phyloP scores from a whole-genome alignment of 83 land plant genomes.

The Picea engelmannii region DNA sequence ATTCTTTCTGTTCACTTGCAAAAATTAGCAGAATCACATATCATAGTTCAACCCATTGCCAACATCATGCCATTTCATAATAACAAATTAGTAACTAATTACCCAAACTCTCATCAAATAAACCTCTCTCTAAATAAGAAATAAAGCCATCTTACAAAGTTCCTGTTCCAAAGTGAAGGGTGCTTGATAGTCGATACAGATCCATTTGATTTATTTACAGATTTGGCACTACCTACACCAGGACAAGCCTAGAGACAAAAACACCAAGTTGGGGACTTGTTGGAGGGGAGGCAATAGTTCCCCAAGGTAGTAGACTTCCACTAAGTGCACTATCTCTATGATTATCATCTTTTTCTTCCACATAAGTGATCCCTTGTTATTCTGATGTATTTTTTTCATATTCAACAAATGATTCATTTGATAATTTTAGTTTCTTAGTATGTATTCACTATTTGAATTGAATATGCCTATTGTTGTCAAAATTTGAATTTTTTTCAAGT shows the following conservation, averaged over 20 bases:
- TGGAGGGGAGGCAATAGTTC: constrained; percentile 45
- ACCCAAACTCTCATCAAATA: no score
- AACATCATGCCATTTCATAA: no score
- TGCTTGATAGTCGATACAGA: constrained; percentile 51
- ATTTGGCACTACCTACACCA: constrained; percentile 32
- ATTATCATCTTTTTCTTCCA: constrained; percentile 20
- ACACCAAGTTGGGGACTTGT: constrained; percentile 38
- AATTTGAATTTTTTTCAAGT: no score
- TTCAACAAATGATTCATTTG: no score
- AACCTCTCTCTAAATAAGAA: no score
- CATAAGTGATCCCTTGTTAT: constrained; percentile 24
- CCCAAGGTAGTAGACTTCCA: constrained; percentile 20
- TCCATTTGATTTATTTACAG: constrained; percentile 34
- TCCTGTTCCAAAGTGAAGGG: constrained; percentile 73
- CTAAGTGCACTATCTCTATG: constrained; percentile 8
- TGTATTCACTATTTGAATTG: no score
- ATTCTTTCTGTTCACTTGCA: no score
- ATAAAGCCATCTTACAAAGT: constrained; percentile 24
- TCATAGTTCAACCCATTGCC: no score
- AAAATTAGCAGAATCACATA: no score
- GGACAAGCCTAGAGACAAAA: constrained; percentile 23
- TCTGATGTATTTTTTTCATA: neutral
- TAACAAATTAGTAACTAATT: no score
- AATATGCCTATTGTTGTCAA: no score
- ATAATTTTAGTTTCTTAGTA: no score